phyloP scores from a whole-genome alignment of 2,329 filamentous ascomycete genomes.

The Fulvia fulva region DNA sequence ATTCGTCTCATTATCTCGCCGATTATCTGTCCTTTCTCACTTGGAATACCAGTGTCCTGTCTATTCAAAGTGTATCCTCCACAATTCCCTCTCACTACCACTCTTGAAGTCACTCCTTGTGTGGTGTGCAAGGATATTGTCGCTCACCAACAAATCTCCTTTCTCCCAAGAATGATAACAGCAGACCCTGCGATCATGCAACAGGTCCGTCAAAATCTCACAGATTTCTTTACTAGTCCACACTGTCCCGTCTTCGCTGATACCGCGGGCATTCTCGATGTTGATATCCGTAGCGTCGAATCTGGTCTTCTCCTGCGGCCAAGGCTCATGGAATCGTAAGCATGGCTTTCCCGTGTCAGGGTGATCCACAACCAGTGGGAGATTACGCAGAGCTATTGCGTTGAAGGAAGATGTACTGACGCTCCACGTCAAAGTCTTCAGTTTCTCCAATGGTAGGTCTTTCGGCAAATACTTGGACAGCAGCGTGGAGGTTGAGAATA shows the following conservation, averaged over 20 bases:
- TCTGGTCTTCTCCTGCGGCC: conserved; percentile 5
- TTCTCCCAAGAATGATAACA: conserved; percentile 10
- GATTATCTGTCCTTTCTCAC: too few relatives aligned
- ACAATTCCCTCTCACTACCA: conserved; percentile 8
- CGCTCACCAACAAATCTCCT: conserved; percentile 7
- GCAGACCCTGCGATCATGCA: conserved; percentile 7
- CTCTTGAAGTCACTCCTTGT: conserved; percentile 7
- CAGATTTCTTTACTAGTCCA: neutral
- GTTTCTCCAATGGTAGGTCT: neutral
- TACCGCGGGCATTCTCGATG: conserved; percentile 2
- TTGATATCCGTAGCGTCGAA: conserved; percentile 3
- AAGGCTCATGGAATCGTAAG: conserved; percentile 9
- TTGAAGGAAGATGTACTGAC: conserved; percentile 8
- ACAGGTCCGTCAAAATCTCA: conserved; percentile 1
- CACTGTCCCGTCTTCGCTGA: neutral
- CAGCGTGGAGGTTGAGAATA: conserved; percentile 8
- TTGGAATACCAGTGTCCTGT: too few relatives aligned
- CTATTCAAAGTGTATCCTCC: conserved; percentile 12
- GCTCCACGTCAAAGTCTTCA: conserved; percentile 3
- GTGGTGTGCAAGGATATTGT: conserved; percentile 6
- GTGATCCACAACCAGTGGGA: conserved; percentile 7
- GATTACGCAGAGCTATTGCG: neutral
- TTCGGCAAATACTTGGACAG: conserved; percentile 5
- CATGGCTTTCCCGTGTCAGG: conserved; percentile 1
- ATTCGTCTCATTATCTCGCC: too few relatives aligned